phyloP scores from a whole-genome alignment of 2,329 filamentous ascomycete species.

The Penicillium griseofulvum region DNA sequence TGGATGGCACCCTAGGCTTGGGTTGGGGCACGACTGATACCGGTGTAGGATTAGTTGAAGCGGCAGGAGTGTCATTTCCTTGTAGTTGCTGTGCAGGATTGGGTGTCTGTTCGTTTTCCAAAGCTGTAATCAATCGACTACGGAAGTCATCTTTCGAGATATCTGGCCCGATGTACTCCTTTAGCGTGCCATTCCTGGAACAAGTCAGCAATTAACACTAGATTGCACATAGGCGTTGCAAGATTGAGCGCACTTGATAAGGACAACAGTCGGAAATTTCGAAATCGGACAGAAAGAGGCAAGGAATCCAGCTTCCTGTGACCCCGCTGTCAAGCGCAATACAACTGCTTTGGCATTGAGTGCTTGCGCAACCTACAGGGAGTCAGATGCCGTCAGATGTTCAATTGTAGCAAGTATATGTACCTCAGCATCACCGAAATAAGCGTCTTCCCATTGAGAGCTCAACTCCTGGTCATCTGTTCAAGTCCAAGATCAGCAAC shows the following conservation, averaged over 20 bases:
- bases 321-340: slow-evolving; percentile 68
- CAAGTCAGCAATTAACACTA: slow-evolving; percentile 12
- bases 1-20: slow-evolving; percentile 5
- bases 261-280: slow-evolving; percentile 71
- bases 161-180: slow-evolving; percentile 70
- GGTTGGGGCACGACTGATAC: slow-evolving; percentile 16
- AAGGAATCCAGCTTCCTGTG: slow-evolving; percentile 77
- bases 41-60: slow-evolving; percentile 7
- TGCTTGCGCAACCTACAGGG: slow-evolving; percentile 52
- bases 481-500: slow-evolving; percentile 9
- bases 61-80: neutral
- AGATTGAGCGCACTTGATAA: slow-evolving; percentile 63
- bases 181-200: slow-evolving; percentile 68
- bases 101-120: slow-evolving; percentile 28
- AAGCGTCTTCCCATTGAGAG: slow-evolving; percentile 69
- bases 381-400: neutral
- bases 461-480: slow-evolving; percentile 70
- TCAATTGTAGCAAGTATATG: slow-evolving; percentile 10
- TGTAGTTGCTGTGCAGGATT: slow-evolving; percentile 4
- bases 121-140: slow-evolving; percentile 50
- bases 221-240: neutral
- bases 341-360: slow-evolving; percentile 65
- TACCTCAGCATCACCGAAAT: slow-evolving; percentile 56
- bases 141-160: slow-evolving; percentile 66
- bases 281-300: slow-evolving; percentile 79